Percentiles rank a stretch among this genome's conserved stretches.
Conservation (phyloP, 805 yeast genomes). For the Pichia eremophila region DNA sequence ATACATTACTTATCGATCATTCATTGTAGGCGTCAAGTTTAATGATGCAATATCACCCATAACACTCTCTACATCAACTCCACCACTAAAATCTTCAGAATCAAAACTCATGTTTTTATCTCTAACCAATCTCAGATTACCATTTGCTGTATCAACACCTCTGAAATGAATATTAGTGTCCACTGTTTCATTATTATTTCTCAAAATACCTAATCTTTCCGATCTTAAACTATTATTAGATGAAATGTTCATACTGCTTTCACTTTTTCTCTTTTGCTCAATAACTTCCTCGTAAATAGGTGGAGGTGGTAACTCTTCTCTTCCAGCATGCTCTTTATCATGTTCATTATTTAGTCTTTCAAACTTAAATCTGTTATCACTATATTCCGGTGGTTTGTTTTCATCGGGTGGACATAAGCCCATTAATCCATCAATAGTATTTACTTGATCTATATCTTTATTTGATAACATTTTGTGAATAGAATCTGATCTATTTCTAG, state of each 20-base stretch:
- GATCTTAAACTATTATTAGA: constrained; percentile 6
- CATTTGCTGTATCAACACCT: neutral
- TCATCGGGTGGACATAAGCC: neutral
- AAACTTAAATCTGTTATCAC: neutral
- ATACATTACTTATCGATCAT: neutral
- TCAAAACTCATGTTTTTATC: neutral
- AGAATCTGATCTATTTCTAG: constrained; percentile 2
- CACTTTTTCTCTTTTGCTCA: neutral
- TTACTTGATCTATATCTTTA: neutral
- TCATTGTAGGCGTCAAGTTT: constrained; percentile 7
- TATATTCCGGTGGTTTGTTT: constrained; percentile 3
- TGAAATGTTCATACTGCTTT: neutral
- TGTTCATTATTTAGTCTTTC: constrained; percentile 7
- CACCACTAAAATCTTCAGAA: neutral
- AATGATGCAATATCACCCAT: constrained; percentile 10
- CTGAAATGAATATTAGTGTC: neutral
- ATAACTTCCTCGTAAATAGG: constrained; percentile 21
- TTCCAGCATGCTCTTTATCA: neutral
- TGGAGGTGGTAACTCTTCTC: constrained; percentile 5
- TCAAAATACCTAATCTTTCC: constrained; percentile 13
- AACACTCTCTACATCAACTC: constrained; percentile 1
- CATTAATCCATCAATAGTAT: constrained; percentile 6
- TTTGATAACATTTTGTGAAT: constrained; percentile 1
- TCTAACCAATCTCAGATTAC: neutral
- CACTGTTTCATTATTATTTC: neutral